Evolutionary conservation across 441 rosid genomes (phyloP).

Genomic region (Adansonia rubrostipa): DNA sequence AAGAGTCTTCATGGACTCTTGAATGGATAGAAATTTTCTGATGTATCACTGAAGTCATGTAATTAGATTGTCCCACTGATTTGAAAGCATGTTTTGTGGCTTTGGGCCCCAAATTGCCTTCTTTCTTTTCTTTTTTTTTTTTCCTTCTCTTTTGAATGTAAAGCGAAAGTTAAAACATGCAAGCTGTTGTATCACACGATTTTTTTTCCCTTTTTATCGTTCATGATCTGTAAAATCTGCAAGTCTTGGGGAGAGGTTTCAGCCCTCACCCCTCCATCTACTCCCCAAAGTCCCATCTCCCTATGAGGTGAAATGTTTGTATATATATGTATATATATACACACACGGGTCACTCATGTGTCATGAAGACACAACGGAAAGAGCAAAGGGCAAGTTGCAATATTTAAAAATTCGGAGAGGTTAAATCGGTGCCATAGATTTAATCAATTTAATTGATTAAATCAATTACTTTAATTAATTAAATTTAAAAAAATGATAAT

Average conservation of each 20-base stretch:
- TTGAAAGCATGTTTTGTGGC: conserved; percentile 4
- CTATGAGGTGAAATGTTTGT: background rate
- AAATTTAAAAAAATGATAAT: too few species aligned
- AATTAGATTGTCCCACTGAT: conserved; percentile 15
- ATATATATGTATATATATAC: too few species aligned
- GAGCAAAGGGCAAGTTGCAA: background rate
- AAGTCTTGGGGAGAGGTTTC: background rate
- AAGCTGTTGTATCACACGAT: conserved; percentile 20
- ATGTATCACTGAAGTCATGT: background rate
- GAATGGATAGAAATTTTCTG: background rate
- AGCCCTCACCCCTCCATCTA: background rate
- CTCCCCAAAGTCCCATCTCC: background rate
- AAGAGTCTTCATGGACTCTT: background rate
- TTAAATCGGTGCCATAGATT: too few species aligned
- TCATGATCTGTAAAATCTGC: conserved; percentile 19
- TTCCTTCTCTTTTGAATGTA: background rate
- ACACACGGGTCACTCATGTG: background rate
- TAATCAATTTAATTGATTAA: too few species aligned
- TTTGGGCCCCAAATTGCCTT: conserved; percentile 12
- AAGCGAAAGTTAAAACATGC: conserved; percentile 17
- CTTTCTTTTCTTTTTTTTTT: too few species aligned
- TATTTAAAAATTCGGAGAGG: too few species aligned
- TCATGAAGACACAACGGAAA: background rate
- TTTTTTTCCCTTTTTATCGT: background rate
- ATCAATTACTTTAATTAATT: too few species aligned